Conservation (phyloP, 169 alveolate species). For the Plasmodium inui region DNA sequence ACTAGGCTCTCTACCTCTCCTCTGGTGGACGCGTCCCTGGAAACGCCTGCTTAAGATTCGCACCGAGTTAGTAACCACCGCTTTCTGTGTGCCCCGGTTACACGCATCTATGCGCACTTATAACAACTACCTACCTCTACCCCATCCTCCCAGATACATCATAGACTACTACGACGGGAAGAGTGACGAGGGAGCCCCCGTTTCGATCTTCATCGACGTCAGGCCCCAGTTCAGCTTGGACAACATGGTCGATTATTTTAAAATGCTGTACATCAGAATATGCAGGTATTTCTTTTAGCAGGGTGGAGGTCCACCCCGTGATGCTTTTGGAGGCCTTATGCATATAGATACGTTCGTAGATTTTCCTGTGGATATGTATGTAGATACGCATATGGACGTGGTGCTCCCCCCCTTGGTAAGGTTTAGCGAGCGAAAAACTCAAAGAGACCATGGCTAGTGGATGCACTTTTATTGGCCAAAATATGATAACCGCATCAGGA, state of each 20-base stretch:
- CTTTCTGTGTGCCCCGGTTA: not conserved
- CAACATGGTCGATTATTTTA: slow-evolving; percentile 19
- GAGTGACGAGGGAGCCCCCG: slow-evolving; percentile 34
- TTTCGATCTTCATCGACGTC: slow-evolving; percentile 48
- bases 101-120: not conserved
- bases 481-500: not conserved
- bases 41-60: not conserved
- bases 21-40: not conserved
- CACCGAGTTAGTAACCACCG: not conserved
- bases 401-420: not conserved
- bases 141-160: slow-evolving; percentile 7
- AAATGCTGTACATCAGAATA: slow-evolving; percentile 24
- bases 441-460: not conserved
- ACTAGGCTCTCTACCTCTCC: not conserved
- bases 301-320: not conserved
- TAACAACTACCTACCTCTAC: not conserved
- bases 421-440: not conserved
- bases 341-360: not conserved
- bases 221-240: slow-evolving; percentile 32
- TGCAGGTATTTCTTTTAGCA: slow-evolving; percentile 13
- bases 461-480: not conserved
- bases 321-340: not conserved
- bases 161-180: slow-evolving; percentile 63
- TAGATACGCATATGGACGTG: not conserved
- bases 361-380: too few species aligned